Conservation (phyloP, 2,329 filamentous ascomycete species). For the Leptographium flavum region DNA sequence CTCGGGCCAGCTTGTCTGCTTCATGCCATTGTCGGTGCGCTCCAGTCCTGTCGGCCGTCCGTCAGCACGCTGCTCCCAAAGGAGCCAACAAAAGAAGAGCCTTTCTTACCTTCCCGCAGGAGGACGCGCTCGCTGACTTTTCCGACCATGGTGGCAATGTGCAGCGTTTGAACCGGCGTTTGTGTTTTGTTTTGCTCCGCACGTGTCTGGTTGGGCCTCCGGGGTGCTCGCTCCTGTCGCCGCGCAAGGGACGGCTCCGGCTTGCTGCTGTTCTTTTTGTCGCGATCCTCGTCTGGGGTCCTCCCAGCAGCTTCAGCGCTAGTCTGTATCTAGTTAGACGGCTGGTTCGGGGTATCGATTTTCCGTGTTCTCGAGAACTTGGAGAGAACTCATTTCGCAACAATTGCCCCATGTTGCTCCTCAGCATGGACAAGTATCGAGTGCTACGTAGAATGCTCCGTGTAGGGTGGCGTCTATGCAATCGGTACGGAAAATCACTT, state of each 20-base stretch:
- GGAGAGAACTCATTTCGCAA: no score
- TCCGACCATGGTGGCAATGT: conserved; percentile 34
- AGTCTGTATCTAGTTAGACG: background rate
- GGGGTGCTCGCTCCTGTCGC: background rate
- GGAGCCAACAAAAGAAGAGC: no score
- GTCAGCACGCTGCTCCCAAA: no score
- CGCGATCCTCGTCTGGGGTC: conserved; percentile 6
- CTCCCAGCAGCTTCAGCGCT: background rate
- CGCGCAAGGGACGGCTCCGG: background rate
- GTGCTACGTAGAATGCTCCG: no score
- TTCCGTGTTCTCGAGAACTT: no score
- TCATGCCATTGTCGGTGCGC: conserved; percentile 97
- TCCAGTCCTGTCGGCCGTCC: conserved; percentile 54
- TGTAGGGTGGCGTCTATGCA: no score
- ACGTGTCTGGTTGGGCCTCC: background rate
- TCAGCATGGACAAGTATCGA: no score
- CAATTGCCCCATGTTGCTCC: no score
- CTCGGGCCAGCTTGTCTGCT: conserved; percentile 84
- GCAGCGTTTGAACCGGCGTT: background rate
- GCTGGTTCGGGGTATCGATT: background rate
- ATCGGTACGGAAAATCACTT: no score
- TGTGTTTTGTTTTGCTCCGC: background rate
- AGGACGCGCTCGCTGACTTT: conserved; percentile 53
- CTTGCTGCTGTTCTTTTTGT: background rate
- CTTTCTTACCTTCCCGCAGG: conserved; percentile 40